phyloP scores from a whole-genome alignment of 164 flowering plant species.

The Chimonanthus praecox region DNA sequence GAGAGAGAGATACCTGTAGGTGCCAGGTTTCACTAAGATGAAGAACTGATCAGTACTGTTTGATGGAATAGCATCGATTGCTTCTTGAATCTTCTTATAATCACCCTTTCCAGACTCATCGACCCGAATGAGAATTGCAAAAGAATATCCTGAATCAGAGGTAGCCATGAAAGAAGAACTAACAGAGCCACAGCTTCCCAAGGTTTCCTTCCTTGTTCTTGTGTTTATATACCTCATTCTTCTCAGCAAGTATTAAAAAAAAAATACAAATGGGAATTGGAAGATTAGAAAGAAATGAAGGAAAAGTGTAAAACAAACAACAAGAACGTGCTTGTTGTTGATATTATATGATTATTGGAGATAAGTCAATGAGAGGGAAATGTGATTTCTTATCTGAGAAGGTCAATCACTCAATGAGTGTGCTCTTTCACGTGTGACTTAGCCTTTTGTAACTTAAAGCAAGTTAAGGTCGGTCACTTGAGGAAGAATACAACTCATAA shows the following conservation, averaged over 20 bases:
- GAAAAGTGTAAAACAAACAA: not conserved
- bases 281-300: not conserved
- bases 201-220: not conserved
- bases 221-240: conserved; percentile 1
- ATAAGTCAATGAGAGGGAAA: not conserved
- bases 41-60: conserved; percentile 30
- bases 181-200: not conserved
- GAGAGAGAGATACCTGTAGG: conserved; percentile 35
- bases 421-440: not conserved
- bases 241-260: not conserved
- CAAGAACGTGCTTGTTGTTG: not conserved
- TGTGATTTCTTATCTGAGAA: not conserved
- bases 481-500: too few species aligned
- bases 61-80: conserved; percentile 61
- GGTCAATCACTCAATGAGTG: not conserved
- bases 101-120: conserved; percentile 70
- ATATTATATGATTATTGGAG: not conserved
- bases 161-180: conserved; percentile 15
- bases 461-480: not conserved
- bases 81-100: conserved; percentile 56
- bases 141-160: conserved; percentile 4
- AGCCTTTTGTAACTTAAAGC: not conserved
- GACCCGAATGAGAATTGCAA: conserved; percentile 48
- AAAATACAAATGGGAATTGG: not conserved
- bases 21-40: conserved; percentile 61